Conservation (phyloP, 2,329 filamentous ascomycete species). For the Alternaria rosae region DNA sequence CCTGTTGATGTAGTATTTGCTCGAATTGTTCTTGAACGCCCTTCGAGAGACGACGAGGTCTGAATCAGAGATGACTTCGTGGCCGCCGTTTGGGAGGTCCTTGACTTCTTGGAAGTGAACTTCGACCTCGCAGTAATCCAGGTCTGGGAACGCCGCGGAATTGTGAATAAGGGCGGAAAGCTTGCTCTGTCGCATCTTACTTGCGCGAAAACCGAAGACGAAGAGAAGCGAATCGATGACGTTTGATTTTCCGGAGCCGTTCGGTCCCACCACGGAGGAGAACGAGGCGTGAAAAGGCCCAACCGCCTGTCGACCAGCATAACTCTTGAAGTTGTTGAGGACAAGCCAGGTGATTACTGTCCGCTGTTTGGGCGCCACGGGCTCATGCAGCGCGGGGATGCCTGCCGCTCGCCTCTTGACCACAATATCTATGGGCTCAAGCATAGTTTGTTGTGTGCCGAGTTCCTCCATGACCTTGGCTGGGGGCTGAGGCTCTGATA, state of each 20-base stretch:
- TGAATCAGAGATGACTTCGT: conserved; percentile 81
- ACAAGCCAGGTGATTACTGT: conserved; percentile 93
- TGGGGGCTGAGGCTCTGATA: conserved; percentile 47
- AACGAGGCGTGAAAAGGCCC: conserved; percentile 97
- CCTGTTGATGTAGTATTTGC: conserved; percentile 96
- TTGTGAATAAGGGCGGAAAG: conserved; percentile 98
- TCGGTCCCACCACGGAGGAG: conserved; percentile 96
- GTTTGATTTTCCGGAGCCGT: conserved; percentile 98
- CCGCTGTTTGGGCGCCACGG: conserved; percentile 78
- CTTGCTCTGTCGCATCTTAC: conserved; percentile 99
- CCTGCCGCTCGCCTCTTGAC: conserved; percentile 79
- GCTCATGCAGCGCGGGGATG: conserved; percentile 71
- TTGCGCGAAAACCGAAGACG: conserved; percentile 98
- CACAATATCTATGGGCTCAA: conserved; percentile 93
- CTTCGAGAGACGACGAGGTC: conserved; percentile 86
- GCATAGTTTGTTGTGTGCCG: conserved; percentile 75
- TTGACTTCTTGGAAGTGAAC: conserved; percentile 97
- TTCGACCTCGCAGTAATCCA: conserved; percentile 93
- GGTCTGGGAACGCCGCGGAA: conserved; percentile 82
- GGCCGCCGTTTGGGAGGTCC: conserved; percentile 79
- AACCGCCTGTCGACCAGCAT: conserved; percentile 92
- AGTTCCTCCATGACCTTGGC: conserved; percentile 68
- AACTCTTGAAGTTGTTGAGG: conserved; percentile 98
- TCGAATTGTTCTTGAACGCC: conserved; percentile 97
- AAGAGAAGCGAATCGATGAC: conserved; percentile 98